These are phyloP conservation scores for Zizania latifolia DNA, from an alignment of 176 grass and related monocot species.

Conservation along the genomic window DNA sequence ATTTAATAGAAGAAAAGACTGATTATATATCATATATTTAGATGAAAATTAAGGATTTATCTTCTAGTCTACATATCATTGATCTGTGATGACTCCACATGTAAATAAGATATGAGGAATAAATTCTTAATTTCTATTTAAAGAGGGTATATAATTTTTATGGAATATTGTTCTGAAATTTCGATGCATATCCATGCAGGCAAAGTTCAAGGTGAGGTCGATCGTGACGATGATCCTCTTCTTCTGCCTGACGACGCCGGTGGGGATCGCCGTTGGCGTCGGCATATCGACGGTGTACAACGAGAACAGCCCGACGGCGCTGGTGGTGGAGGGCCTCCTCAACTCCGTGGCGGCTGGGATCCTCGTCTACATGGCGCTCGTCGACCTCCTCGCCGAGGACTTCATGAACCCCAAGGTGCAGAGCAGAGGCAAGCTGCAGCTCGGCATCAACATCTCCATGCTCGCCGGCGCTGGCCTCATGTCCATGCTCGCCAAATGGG, in stretches of 20 bases:
- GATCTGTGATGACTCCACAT: too few species aligned
- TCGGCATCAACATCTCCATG: slow-evolving; percentile 47
- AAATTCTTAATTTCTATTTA: too few species aligned
- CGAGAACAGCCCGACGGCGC: slow-evolving; percentile 52
- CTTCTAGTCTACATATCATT: too few species aligned
- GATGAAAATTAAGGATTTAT: too few species aligned
- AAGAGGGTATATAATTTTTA: too few species aligned
- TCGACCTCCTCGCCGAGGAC: slow-evolving; percentile 67
- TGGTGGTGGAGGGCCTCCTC: slow-evolving; percentile 54
- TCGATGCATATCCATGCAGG: slow-evolving; percentile 31
- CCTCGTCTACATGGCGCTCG: slow-evolving; percentile 68
- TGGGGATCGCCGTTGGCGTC: slow-evolving; percentile 46
- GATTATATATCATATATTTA: too few species aligned
- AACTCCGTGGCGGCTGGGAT: slow-evolving; percentile 59
- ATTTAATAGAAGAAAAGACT: too few species aligned
- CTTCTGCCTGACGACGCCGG: slow-evolving; percentile 65
- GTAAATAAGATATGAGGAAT: too few species aligned
- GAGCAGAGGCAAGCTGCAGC: slow-evolving; percentile 42
- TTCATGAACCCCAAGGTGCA: slow-evolving; percentile 72
- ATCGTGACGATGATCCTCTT: slow-evolving; percentile 49
- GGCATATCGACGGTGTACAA: slow-evolving; percentile 53
- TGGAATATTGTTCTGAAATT: too few species aligned
- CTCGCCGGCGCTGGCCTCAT: slow-evolving; percentile 52
- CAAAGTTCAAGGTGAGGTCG: slow-evolving; percentile 41
- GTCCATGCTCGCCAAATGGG: slow-evolving; percentile 72